Percentiles rank a stretch among this genome's conserved stretches.
These are phyloP conservation scores for Aureobasidium sp. DNA, from an alignment of 2,329 filamentous ascomycete species.

Conservation along the genomic window DNA sequence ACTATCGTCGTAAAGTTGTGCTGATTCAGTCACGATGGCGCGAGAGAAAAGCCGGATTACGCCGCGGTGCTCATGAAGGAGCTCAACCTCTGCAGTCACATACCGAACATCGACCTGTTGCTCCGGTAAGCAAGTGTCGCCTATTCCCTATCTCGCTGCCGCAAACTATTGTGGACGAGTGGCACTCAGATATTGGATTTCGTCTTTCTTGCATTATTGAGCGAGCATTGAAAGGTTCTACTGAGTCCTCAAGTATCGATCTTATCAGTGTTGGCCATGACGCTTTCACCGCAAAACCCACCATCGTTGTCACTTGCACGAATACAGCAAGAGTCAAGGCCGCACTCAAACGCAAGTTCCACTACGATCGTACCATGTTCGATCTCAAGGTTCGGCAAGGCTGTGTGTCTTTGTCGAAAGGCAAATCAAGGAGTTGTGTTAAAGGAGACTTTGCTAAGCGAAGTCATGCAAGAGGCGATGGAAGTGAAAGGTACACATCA, in stretches of 20 bases:
- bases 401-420: slow-evolving; percentile 22
- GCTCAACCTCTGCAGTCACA: not conserved
- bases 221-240: slow-evolving; percentile 63
- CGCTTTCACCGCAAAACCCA: slow-evolving; percentile 59
- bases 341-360: slow-evolving; percentile 63
- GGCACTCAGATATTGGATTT: slow-evolving; percentile 65
- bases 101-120: not conserved
- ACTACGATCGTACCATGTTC: slow-evolving; percentile 58
- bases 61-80: not conserved
- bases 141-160: slow-evolving; percentile 43
- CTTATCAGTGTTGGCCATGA: slow-evolving; percentile 68
- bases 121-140: slow-evolving; percentile 12
- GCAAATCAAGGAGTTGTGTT: not conserved
- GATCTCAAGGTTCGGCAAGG: slow-evolving; percentile 67
- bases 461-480: slow-evolving; percentile 22
- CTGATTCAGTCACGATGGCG: slow-evolving; percentile 31
- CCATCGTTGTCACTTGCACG: slow-evolving; percentile 69
- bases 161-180: slow-evolving; percentile 59
- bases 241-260: slow-evolving; percentile 72
- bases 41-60: slow-evolving; percentile 18
- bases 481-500: slow-evolving; percentile 18
- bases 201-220: slow-evolving; percentile 66
- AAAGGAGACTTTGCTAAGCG: slow-evolving; percentile 21
- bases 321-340: slow-evolving; percentile 66
- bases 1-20: slow-evolving; percentile 29